A percentile compares a stretch with the other conserved stretches of the same genome.
These are phyloP conservation scores for California macrophylla DNA, from an alignment of 441 rosid species.

Conservation along the genomic window DNA sequence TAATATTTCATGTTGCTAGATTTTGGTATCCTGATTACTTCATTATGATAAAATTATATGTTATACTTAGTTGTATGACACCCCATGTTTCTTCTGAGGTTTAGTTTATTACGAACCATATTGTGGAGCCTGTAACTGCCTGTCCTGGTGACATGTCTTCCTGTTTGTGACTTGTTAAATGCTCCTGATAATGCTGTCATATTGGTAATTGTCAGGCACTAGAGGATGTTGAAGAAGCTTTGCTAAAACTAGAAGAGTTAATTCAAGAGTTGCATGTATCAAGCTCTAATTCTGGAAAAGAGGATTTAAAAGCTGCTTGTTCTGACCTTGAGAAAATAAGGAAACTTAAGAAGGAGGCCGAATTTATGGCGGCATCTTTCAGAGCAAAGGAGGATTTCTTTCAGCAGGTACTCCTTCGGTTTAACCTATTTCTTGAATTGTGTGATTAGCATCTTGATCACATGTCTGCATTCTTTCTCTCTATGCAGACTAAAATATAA, in stretches of 20 bases:
- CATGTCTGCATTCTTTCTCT: background rate
- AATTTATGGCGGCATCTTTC: conserved; percentile 91
- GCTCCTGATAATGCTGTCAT: conserved; percentile 20
- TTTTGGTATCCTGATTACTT: background rate
- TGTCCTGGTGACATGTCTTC: conserved; percentile 9
- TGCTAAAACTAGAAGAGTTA: conserved; percentile 71
- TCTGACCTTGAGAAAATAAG: conserved; percentile 95
- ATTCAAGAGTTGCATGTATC: conserved; percentile 71
- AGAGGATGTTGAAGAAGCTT: conserved; percentile 85
- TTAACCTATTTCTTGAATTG: conserved; percentile 6
- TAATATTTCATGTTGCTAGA: background rate
- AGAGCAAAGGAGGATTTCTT: conserved; percentile 88
- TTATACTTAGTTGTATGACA: background rate
- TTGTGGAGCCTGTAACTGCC: background rate
- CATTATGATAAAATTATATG: conserved; percentile 3
- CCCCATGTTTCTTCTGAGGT: background rate
- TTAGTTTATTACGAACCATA: conserved; percentile 6
- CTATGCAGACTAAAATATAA: background rate
- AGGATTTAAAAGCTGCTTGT: conserved; percentile 91
- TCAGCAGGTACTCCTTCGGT: conserved; percentile 43
- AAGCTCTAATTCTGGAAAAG: conserved; percentile 76
- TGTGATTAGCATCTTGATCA: background rate
- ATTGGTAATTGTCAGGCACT: conserved; percentile 49
- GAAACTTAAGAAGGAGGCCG: conserved; percentile 99
- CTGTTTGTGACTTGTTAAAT: conserved; percentile 16